phyloP scores from a whole-genome alignment of 805 yeast species.

The Ogataea corticis region DNA sequence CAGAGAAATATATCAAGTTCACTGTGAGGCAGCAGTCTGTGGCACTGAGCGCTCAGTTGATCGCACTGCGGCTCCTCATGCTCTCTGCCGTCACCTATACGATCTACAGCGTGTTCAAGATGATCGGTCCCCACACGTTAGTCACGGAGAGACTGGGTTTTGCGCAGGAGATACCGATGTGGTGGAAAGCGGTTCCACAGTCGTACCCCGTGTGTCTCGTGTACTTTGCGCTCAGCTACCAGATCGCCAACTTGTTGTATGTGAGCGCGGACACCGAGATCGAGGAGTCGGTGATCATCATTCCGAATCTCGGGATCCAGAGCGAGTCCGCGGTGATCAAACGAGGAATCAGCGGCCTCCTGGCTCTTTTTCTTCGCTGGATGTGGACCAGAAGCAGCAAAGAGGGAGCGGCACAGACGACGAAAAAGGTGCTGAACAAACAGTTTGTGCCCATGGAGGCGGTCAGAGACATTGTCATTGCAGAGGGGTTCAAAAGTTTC shows the following conservation, averaged over 20 bases:
- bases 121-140: background rate
- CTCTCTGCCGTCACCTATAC: constrained; percentile 9
- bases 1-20: constrained; percentile 20
- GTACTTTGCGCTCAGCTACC: constrained; percentile 17
- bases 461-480: constrained; percentile 65
- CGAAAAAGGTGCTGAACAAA: constrained; percentile 13
- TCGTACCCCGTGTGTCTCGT: constrained; percentile 5
- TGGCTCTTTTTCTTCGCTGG: constrained; percentile 3
- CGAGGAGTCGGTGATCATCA: constrained; percentile 45
- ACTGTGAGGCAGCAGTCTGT: constrained; percentile 19
- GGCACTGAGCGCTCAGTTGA: background rate
- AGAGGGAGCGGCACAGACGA: constrained; percentile 1
- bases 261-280: constrained; percentile 36
- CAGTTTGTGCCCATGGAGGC: constrained; percentile 57
- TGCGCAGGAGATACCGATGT: too few species aligned
- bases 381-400: constrained; percentile 6
- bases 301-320: constrained; percentile 51
- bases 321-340: constrained; percentile 36
- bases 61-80: constrained; percentile 4
- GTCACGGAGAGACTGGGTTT: background rate
- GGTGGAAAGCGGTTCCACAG: background rate
- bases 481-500: constrained; percentile 72
- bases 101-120: constrained; percentile 6
- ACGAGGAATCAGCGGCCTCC: constrained; percentile 20
- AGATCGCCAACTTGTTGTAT: constrained; percentile 20